phyloP scores from a whole-genome alignment of 192 early-diverging fungal genomes.

The Backusella circina region DNA sequence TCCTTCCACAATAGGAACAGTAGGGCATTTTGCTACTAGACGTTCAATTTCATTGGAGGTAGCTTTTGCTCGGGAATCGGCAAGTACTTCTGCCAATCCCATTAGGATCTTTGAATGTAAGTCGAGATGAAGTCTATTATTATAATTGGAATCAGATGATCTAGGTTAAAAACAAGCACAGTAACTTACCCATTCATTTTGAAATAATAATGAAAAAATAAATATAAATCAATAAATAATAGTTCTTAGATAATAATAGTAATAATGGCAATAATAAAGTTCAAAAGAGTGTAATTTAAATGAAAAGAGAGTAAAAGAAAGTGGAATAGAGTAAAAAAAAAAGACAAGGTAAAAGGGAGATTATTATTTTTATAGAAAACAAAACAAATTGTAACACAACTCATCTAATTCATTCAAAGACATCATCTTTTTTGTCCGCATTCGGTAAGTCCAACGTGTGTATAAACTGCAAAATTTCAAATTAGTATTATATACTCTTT shows the following conservation, averaged over 20 bases:
- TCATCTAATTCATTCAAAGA: not conserved
- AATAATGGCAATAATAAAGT: not conserved
- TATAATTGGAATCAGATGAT: not conserved
- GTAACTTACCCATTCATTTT: constrained; percentile 1
- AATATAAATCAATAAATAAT: not conserved
- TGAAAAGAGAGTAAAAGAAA: not conserved
- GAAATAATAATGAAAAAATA: constrained; percentile 1
- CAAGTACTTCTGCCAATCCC: constrained; percentile 47
- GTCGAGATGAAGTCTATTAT: constrained; percentile 49
- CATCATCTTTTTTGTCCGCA: constrained; percentile 15
- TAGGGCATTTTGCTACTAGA: constrained; percentile 40
- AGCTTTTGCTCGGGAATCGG: constrained; percentile 40
- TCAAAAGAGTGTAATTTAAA: constrained; percentile 3
- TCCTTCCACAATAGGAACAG: constrained; percentile 14
- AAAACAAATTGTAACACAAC: not conserved
- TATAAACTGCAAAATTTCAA: not conserved
- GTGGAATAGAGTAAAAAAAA: not conserved
- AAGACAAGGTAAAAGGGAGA: too few relatives aligned
- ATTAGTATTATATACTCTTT: not conserved
- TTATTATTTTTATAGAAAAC: not conserved
- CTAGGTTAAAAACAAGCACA: not conserved
- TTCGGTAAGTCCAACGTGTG: constrained; percentile 6
- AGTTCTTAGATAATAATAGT: not conserved
- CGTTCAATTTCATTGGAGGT: constrained; percentile 39
- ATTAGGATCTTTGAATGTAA: constrained; percentile 51